A percentile compares a stretch with the other conserved stretches of the same genome.
These are phyloP conservation scores for Ceratocystis cacaofunesta DNA, from an alignment of 2,329 filamentous ascomycete genomes.

Conservation along the genomic window DNA sequence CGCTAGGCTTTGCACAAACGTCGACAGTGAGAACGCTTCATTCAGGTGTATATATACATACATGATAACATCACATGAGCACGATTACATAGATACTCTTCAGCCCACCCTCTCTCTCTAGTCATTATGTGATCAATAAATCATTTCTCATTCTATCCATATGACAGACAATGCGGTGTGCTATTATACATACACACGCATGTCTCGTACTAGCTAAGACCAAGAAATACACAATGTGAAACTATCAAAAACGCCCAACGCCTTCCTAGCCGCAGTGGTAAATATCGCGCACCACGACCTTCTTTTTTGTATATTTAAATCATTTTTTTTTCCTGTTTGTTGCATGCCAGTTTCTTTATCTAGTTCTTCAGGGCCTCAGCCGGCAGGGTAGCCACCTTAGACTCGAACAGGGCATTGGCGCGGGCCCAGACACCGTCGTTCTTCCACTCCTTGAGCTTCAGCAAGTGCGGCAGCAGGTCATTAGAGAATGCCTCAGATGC, in stretches of 20 bases:
- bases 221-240: background rate
- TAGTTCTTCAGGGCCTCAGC: constrained; percentile 23
- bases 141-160: too few species aligned
- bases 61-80: background rate
- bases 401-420: constrained; percentile 69
- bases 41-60: background rate
- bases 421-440: constrained; percentile 67
- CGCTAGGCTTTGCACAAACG: background rate
- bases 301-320: background rate
- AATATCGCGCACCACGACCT: background rate
- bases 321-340: constrained; percentile 3
- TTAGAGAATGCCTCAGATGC: constrained; percentile 72
- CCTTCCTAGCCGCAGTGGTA: background rate
- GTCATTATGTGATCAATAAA: too few species aligned
- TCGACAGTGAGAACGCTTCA: background rate
- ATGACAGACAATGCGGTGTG: too few species aligned
- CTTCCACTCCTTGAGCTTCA: constrained; percentile 61
- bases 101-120: background rate
- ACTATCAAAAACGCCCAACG: constrained; percentile 3
- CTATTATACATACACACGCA: too few species aligned
- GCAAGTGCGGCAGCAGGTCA: constrained; percentile 60
- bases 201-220: too few species aligned
- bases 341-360: background rate
- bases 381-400: constrained; percentile 62
- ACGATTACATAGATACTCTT: background rate